A percentile compares a stretch with the other conserved stretches of the same genome.
Conservation (phyloP, 2,329 filamentous ascomycete species). For the Fusarium aywerte region DNA sequence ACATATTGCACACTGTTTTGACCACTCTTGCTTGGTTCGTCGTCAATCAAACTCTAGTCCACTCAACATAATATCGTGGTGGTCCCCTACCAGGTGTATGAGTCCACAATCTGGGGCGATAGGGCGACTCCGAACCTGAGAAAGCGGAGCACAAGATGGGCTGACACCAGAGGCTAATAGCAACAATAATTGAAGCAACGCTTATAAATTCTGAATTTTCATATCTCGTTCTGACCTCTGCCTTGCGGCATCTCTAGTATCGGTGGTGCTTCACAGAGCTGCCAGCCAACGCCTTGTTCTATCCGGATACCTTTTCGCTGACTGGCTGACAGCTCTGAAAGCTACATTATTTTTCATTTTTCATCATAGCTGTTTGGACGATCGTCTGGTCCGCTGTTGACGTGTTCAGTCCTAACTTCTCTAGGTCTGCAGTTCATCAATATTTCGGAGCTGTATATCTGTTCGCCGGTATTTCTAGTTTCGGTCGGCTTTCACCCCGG, state of each 20-base stretch:
- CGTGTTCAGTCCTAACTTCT: constrained; percentile 70
- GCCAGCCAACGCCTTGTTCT: constrained; percentile 70
- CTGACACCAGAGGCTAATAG: neutral
- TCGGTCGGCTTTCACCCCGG: constrained; percentile 74
- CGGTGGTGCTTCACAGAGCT: constrained; percentile 66
- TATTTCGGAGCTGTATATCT: constrained; percentile 74
- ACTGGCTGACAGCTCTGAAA: constrained; percentile 69
- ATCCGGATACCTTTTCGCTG: constrained; percentile 65
- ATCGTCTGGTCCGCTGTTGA: constrained; percentile 70
- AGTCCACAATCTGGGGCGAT: constrained; percentile 14
- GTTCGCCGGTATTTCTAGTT: constrained; percentile 73
- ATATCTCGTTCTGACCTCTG: constrained; percentile 68
- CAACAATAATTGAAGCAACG: constrained; percentile 17
- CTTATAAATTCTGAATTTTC: constrained; percentile 31
- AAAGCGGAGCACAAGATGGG: neutral
- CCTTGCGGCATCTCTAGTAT: constrained; percentile 68
- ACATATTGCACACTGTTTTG: constrained; percentile 43
- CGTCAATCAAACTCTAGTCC: neutral
- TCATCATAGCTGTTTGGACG: constrained; percentile 67
- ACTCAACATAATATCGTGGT: neutral
- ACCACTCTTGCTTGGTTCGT: constrained; percentile 20
- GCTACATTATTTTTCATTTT: constrained; percentile 69
- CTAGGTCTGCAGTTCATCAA: constrained; percentile 76
- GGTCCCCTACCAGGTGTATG: neutral
- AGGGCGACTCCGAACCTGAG: neutral